A percentile compares a stretch with the other conserved stretches of the same genome.
Conservation (phyloP, 306 rosid genomes). For the Fagus sylvatica region DNA sequence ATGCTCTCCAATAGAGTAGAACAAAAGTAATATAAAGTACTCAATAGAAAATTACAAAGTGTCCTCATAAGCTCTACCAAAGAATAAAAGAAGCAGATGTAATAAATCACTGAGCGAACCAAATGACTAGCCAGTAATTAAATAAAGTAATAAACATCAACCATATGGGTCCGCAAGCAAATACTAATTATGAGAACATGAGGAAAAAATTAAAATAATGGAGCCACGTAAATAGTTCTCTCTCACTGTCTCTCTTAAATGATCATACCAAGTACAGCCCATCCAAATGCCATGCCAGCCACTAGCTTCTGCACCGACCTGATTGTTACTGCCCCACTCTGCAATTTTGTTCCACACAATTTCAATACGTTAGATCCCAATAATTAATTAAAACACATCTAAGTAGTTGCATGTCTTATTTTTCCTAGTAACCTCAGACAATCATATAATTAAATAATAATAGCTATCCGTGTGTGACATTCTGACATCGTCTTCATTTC, state of each 20-base stretch:
- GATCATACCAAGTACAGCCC: conserved; percentile 53
- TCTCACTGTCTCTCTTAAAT: conserved; percentile 40
- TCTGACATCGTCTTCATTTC: conserved; percentile 13
- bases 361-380: conserved; percentile 13
- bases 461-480: background rate
- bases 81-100: background rate
- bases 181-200: too few species aligned
- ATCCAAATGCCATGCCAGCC: conserved; percentile 67
- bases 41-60: conserved; percentile 1
- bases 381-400: background rate
- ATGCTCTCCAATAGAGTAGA: background rate
- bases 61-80: background rate
- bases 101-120: background rate
- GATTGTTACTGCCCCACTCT: conserved; percentile 71
- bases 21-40: background rate
- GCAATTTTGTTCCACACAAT: conserved; percentile 23
- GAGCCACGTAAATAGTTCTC: conserved; percentile 1
- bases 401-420: background rate
- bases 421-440: too few species aligned
- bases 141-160: too few species aligned
- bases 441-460: background rate
- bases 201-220: background rate
- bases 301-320: conserved; percentile 49
- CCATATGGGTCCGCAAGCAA: too few species aligned
- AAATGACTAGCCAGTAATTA: background rate